phyloP scores from a whole-genome alignment of 139 green algal genomes.

The Asterochloris erici region DNA sequence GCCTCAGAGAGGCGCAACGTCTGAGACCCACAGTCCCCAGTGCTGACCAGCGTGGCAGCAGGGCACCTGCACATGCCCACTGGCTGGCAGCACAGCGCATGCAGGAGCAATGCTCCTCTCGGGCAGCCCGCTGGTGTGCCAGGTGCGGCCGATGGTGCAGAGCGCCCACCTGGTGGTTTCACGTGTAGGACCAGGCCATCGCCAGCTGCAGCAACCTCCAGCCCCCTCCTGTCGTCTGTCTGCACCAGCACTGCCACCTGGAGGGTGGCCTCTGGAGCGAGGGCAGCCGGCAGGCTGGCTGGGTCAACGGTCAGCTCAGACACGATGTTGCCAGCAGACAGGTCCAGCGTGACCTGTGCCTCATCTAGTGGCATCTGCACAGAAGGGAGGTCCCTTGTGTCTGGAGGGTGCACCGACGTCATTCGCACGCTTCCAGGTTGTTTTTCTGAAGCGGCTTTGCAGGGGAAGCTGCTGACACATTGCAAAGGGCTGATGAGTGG shows the following conservation, averaged over 20 bases:
- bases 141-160: background rate
- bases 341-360: slow-evolving; percentile 33
- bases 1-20: too few relatives aligned
- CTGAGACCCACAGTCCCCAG: too few relatives aligned
- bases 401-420: background rate
- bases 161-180: slow-evolving; percentile 14
- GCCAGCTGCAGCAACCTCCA: slow-evolving; percentile 27
- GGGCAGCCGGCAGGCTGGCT: slow-evolving; percentile 27
- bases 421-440: background rate
- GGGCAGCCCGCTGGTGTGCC: too few relatives aligned
- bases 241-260: slow-evolving; percentile 26
- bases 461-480: background rate
- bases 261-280: slow-evolving; percentile 17
- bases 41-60: too few relatives aligned
- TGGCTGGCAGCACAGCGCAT: too few relatives aligned
- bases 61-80: too few relatives aligned
- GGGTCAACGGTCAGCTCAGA: slow-evolving; percentile 22
- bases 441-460: background rate
- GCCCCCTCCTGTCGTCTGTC: slow-evolving; percentile 44
- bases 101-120: too few relatives aligned
- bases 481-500: too few relatives aligned
- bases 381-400: background rate
- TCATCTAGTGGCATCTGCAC: slow-evolving; percentile 10
- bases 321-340: slow-evolving; percentile 32
- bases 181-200: slow-evolving; percentile 34